Evolutionary conservation across 2,329 filamentous ascomycete species (phyloP).

Genomic region (Colletotrichum costaricense): DNA sequence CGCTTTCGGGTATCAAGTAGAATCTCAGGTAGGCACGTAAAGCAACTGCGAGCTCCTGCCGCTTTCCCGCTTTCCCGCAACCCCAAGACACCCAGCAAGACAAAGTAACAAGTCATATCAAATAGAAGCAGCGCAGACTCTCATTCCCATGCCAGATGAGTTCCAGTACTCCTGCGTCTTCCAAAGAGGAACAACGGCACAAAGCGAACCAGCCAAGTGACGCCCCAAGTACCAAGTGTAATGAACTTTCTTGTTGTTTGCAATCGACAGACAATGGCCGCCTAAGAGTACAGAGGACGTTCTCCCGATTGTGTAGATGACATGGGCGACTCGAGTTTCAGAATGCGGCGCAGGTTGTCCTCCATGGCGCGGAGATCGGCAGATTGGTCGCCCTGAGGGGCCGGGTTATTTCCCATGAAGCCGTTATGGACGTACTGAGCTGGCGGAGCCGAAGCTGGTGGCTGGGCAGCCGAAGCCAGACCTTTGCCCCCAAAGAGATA

Average conservation of each 20-base stretch:
- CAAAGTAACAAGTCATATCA: conserved; percentile 25
- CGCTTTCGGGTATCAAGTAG: conserved; percentile 35
- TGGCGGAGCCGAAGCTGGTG: conserved; percentile 3
- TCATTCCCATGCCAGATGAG: conserved; percentile 6
- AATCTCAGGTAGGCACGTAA: conserved; percentile 26
- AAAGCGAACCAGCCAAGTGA: not conserved
- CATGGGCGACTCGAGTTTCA: conserved; percentile 52
- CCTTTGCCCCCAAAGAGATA: conserved; percentile 62
- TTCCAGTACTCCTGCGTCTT: not conserved
- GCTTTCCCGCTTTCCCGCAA: conserved; percentile 18
- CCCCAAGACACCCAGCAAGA: conserved; percentile 29
- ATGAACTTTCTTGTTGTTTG: not conserved
- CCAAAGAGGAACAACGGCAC: not conserved
- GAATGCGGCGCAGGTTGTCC: conserved; percentile 63
- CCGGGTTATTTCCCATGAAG: conserved; percentile 1
- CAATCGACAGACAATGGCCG: not conserved
- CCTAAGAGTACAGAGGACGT: conserved; percentile 30
- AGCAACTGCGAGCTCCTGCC: conserved; percentile 7
- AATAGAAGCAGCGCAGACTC: conserved; percentile 18
- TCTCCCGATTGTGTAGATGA: conserved; percentile 38
- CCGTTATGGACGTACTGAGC: conserved; percentile 14
- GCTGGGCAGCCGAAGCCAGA: conserved; percentile 31
- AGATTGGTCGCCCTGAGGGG: conserved; percentile 37
- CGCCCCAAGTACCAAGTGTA: not conserved
- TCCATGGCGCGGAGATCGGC: conserved; percentile 63